Percentiles rank a stretch among this genome's conserved stretches.
Conservation (phyloP, 805 yeast genomes). For the Wickerhamomyces queroliae region DNA sequence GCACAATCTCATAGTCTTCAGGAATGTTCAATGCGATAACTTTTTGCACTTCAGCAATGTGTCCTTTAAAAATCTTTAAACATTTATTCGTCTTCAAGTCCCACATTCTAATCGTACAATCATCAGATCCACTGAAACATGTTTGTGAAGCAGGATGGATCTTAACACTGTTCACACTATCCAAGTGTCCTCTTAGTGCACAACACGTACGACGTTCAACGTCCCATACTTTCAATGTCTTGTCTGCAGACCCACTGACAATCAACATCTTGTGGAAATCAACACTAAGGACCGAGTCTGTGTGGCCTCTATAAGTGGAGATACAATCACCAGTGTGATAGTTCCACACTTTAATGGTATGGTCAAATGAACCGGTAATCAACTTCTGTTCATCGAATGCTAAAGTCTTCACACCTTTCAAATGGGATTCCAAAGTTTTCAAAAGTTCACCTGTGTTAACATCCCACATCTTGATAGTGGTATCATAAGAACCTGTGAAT, state of each 20-base stretch:
- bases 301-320: conserved; percentile 90
- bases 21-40: conserved; percentile 80
- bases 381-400: conserved; percentile 85
- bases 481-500: conserved; percentile 90
- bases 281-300: conserved; percentile 76
- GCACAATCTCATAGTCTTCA: conserved; percentile 48
- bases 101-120: conserved; percentile 93
- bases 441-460: conserved; percentile 71
- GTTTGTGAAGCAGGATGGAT: conserved; percentile 76
- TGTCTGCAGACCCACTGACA: conserved; percentile 91
- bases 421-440: conserved; percentile 81
- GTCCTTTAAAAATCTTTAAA: conserved; percentile 75
- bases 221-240: conserved; percentile 93
- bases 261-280: conserved; percentile 78
- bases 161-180: conserved; percentile 87
- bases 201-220: conserved; percentile 90
- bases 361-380: conserved; percentile 88
- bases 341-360: conserved; percentile 93
- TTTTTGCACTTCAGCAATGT: conserved; percentile 90
- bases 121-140: conserved; percentile 85
- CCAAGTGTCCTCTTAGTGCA: conserved; percentile 89
- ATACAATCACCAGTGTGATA: conserved; percentile 91
- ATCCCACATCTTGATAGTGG: conserved; percentile 92
- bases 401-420: conserved; percentile 78
- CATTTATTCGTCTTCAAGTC: conserved; percentile 78